phyloP scores from a whole-genome alignment of 768 basidiomycete genomes.

The Boletus tylopilopsis region DNA sequence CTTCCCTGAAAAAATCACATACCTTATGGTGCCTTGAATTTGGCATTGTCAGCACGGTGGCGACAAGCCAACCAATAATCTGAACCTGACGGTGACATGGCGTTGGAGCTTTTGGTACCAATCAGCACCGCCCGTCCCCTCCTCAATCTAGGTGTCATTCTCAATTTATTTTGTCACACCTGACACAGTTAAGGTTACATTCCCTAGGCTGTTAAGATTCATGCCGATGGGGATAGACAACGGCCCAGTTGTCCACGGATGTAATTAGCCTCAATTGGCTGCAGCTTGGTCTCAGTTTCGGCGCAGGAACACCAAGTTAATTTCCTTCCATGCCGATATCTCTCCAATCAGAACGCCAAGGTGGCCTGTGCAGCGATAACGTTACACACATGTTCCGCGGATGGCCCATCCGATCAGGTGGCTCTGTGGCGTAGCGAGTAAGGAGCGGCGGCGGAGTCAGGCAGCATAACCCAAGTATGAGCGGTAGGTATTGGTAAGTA shows the following conservation, averaged over 20 bases:
- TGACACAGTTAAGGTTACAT: not conserved
- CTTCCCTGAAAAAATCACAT: not conserved
- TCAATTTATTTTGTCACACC: constrained; percentile 1
- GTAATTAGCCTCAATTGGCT: no score
- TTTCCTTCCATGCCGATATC: not conserved
- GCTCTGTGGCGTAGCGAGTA: constrained; percentile 23
- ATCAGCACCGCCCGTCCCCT: not conserved
- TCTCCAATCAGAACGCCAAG: not conserved
- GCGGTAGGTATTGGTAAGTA: not conserved
- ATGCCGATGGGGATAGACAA: not conserved
- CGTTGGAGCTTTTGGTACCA: not conserved
- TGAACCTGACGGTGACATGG: constrained; percentile 1
- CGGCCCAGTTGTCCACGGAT: not conserved
- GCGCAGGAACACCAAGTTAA: not conserved
- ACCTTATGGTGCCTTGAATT: constrained; percentile 12
- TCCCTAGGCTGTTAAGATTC: not conserved
- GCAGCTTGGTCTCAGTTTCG: not conserved
- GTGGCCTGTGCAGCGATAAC: not conserved
- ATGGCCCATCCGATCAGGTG: constrained; percentile 5
- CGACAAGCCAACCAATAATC: not conserved
- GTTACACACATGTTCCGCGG: not conserved
- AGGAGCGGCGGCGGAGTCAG: constrained; percentile 1
- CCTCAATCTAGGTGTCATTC: not conserved
- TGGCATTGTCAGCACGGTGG: not conserved
- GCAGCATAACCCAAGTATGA: not conserved